Percentiles rank a stretch among this genome's conserved stretches.
phyloP scores from a whole-genome alignment of 805 yeast genomes.

The Hanseniaspora hatyaiensis region DNA sequence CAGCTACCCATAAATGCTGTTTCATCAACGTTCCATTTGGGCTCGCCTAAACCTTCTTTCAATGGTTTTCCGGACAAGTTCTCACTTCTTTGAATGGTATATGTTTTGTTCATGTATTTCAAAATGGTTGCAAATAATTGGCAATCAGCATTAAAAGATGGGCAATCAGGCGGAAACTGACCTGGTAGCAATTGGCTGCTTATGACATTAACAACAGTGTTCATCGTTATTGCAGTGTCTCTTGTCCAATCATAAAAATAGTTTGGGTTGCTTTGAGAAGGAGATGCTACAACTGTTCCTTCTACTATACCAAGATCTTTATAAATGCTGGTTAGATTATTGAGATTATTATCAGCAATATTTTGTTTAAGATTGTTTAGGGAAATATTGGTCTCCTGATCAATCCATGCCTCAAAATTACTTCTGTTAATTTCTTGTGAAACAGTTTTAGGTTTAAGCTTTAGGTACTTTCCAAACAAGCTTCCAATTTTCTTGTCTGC shows the following conservation, averaged over 20 bases:
- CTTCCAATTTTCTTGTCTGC: not conserved
- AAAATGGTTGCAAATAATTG: slow-evolving; percentile 33
- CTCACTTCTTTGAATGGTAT: slow-evolving; percentile 47
- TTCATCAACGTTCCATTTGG: slow-evolving; percentile 65
- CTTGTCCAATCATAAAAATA: slow-evolving; percentile 86
- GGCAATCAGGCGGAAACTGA: too few relatives aligned
- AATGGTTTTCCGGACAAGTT: slow-evolving; percentile 58
- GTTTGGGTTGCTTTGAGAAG: slow-evolving; percentile 58
- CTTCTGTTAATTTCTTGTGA: slow-evolving; percentile 5
- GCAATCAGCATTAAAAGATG: not conserved
- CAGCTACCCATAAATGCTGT: slow-evolving; percentile 52
- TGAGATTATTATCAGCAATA: slow-evolving; percentile 35
- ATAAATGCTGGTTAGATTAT: slow-evolving; percentile 17
- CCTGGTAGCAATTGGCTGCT: slow-evolving; percentile 29
- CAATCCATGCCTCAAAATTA: slow-evolving; percentile 38
- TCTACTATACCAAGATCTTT: slow-evolving; percentile 30
- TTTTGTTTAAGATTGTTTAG: slow-evolving; percentile 36
- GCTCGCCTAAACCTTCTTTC: slow-evolving; percentile 65
- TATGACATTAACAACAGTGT: slow-evolving; percentile 45
- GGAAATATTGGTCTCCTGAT: slow-evolving; percentile 32
- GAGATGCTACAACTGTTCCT: slow-evolving; percentile 80
- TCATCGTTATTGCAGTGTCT: slow-evolving; percentile 74
- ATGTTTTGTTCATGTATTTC: slow-evolving; percentile 50
- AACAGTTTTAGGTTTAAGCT: slow-evolving; percentile 5
- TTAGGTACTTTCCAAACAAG: slow-evolving; percentile 1